A percentile compares a stretch with the other conserved stretches of the same genome.
phyloP scores from a whole-genome alignment of 1,139 yeast genomes.

The Saccharomyces pastorianus region DNA sequence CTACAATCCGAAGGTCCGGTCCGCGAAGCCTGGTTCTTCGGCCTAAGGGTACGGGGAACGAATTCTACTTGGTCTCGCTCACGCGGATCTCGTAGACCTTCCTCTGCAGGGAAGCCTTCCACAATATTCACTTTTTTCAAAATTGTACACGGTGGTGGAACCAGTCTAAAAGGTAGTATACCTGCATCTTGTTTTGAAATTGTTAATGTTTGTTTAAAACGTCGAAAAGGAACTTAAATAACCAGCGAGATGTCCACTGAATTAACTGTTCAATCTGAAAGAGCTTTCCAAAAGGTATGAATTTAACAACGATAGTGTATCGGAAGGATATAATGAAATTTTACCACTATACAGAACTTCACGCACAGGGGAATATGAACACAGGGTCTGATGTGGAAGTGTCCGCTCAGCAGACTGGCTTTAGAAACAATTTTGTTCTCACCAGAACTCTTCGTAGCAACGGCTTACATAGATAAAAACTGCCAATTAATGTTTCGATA shows the following conservation, averaged over 20 bases:
- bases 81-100: not conserved
- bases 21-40: not conserved
- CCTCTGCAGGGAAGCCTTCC: not conserved
- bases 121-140: not conserved
- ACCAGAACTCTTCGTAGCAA: not conserved
- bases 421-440: not conserved
- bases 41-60: not conserved
- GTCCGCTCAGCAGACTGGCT: not conserved
- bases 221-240: constrained; percentile 19
- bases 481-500: not conserved
- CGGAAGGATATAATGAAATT: not conserved
- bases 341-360: not conserved
- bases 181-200: not conserved
- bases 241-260: constrained; percentile 86
- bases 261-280: constrained; percentile 38
- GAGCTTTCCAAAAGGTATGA: constrained; percentile 99
- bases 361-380: not conserved
- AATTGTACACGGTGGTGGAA: not conserved
- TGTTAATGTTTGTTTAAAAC: constrained; percentile 1
- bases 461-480: not conserved
- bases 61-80: not conserved
- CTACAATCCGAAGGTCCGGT: not conserved
- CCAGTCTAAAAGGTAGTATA: not conserved
- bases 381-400: not conserved
- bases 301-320: not conserved